Evolutionary conservation across 2,329 filamentous ascomycete species (phyloP).

Genomic region (Sclerotinia sclerotiorum): DNA sequence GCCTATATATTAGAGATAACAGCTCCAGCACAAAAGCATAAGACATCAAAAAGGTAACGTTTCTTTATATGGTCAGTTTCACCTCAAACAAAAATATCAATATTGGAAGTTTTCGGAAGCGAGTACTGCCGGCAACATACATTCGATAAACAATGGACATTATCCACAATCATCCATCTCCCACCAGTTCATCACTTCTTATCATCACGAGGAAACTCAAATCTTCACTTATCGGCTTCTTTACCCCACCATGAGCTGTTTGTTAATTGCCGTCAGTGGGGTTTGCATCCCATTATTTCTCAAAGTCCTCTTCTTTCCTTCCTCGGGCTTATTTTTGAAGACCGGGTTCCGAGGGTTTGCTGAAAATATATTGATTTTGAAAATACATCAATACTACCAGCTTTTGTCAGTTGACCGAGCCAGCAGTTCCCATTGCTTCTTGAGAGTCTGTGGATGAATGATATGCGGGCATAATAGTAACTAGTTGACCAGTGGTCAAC

Average conservation of each 20-base stretch:
- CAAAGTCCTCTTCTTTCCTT: not conserved
- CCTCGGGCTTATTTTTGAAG: too few relatives aligned
- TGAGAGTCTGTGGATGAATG: too few relatives aligned
- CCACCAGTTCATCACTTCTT: constrained; percentile 12
- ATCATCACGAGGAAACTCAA: constrained; percentile 11
- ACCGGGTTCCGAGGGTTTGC: too few relatives aligned
- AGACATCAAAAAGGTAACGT: not conserved
- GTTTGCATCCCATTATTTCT: not conserved
- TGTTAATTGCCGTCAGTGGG: not conserved
- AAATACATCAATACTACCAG: too few relatives aligned
- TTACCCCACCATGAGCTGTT: constrained; percentile 5
- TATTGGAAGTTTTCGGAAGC: not conserved
- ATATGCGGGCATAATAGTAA: too few relatives aligned
- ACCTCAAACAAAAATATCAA: not conserved
- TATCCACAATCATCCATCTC: not conserved
- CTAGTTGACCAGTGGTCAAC: too few relatives aligned
- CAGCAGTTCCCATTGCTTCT: too few relatives aligned
- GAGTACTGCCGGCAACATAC: not conserved
- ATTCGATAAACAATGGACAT: not conserved
- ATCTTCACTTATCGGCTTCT: not conserved
- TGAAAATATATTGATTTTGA: too few relatives aligned
- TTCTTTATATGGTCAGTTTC: not conserved
- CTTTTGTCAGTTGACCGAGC: too few relatives aligned
- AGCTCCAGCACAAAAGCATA: not conserved
- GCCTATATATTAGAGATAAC: not conserved